Percentiles rank a stretch among this genome's conserved stretches.
These are phyloP conservation scores for Scleroderma citrinum DNA, from an alignment of 768 basidiomycete species.

Conservation along the genomic window DNA sequence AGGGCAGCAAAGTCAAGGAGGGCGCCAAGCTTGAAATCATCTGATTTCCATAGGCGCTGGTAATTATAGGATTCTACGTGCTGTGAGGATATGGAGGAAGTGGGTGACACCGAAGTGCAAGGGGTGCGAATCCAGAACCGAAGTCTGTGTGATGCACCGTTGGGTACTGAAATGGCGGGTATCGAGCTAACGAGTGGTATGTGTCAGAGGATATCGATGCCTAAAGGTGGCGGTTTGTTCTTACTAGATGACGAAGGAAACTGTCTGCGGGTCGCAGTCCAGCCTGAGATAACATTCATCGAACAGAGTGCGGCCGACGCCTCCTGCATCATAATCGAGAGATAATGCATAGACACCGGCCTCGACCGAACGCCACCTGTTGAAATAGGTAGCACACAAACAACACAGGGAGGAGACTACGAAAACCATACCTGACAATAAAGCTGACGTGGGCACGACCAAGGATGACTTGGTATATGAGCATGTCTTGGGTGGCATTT, in stretches of 20 bases:
- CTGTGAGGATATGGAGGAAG: slow-evolving; percentile 31
- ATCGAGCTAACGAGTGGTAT: slow-evolving; percentile 37
- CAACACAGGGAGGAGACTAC: background rate
- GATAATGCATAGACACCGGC: slow-evolving; percentile 47
- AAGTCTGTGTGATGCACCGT: slow-evolving; percentile 54
- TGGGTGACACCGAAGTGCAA: slow-evolving; percentile 21
- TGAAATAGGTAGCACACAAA: background rate
- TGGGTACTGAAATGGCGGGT: slow-evolving; percentile 47
- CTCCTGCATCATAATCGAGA: slow-evolving; percentile 60
- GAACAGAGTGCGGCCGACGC: slow-evolving; percentile 50
- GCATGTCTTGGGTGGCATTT: slow-evolving; percentile 35
- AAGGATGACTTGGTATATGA: slow-evolving; percentile 50
- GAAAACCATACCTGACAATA: slow-evolving; percentile 39
- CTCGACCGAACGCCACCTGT: slow-evolving; percentile 46
- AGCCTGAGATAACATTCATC: slow-evolving; percentile 47
- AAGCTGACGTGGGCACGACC: slow-evolving; percentile 55
- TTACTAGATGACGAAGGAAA: slow-evolving; percentile 60
- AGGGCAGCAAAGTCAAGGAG: slow-evolving; percentile 49
- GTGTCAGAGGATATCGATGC: slow-evolving; percentile 3
- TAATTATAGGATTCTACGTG: slow-evolving; percentile 48
- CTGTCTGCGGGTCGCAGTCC: slow-evolving; percentile 46
- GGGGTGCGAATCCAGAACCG: slow-evolving; percentile 59
- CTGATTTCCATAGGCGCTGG: slow-evolving; percentile 62
- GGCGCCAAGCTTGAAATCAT: slow-evolving; percentile 55
- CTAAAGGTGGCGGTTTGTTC: slow-evolving; percentile 19